Conservation (phyloP, 1,139 yeast species). For the Taphrina flavorubra region DNA sequence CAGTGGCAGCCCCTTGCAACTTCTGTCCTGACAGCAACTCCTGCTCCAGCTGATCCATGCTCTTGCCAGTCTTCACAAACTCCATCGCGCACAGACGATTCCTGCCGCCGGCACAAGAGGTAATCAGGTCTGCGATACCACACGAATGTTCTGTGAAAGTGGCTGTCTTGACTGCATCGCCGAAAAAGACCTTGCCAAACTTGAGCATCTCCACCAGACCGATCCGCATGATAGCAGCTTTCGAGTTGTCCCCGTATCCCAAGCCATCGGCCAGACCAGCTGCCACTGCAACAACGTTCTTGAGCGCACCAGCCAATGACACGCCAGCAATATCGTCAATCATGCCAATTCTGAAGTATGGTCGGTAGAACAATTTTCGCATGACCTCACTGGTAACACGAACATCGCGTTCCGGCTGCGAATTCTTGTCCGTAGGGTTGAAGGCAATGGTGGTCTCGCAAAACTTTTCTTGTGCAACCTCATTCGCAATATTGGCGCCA, state of each 20-base stretch:
- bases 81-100: slow-evolving; percentile 83
- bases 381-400: slow-evolving; percentile 43
- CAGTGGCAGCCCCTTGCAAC: slow-evolving; percentile 90
- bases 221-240: slow-evolving; percentile 93
- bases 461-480: slow-evolving; percentile 91
- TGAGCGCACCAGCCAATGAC: slow-evolving; percentile 91
- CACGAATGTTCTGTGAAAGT: slow-evolving; percentile 92
- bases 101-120: slow-evolving; percentile 96
- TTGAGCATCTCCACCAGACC: slow-evolving; percentile 86
- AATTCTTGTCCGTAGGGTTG: slow-evolving; percentile 65
- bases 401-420: slow-evolving; percentile 49
- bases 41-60: slow-evolving; percentile 78
- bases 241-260: slow-evolving; percentile 98
- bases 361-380: slow-evolving; percentile 85
- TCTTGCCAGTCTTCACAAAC: slow-evolving; percentile 47
- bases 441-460: slow-evolving; percentile 95
- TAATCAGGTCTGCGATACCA: slow-evolving; percentile 95
- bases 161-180: slow-evolving; percentile 66
- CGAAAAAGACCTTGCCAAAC: slow-evolving; percentile 77
- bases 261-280: slow-evolving; percentile 95
- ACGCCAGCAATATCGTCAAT: slow-evolving; percentile 91
- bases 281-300: slow-evolving; percentile 89
- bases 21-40: slow-evolving; percentile 87
- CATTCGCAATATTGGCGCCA: slow-evolving; percentile 94
- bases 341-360: slow-evolving; percentile 91